Base-by-base conservation (phyloP, 257 asterid species). In the Scutellaria galericulata region DNA sequence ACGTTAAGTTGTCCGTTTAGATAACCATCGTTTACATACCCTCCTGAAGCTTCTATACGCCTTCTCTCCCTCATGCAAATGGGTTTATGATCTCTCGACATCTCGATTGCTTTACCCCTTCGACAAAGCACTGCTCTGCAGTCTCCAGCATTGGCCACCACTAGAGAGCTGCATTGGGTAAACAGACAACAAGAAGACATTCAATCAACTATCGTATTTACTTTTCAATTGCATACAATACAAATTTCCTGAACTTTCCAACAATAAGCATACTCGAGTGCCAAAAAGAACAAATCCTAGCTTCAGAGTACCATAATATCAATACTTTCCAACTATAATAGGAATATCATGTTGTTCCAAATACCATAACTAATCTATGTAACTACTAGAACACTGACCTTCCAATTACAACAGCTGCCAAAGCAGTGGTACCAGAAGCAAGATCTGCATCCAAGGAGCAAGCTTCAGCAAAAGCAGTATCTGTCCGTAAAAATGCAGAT, bases 381-480 rank as follows among this genome's bases (percentile, higher is more conserved):
- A 31, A 31, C 37, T 31, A 31, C 37, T 31, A 31, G 37, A 44
- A 41, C 20, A 40, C 86, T 68, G 64, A 95, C 98, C 99, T 91
- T 83, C 96, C 97, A 66, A 85, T 73, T 50, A 95, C 82, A 77
- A 95, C 74, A 79, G 97, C 96, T 31, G 95, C 90, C 87, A 95
- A 79, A 52, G 97, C 99, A 78, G 98, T 94, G 85, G 98, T 94
- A 64, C 98, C 98, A 71, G 98, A 94, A 74, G 98, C 97, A 82
- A 91, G 95, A 83, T 81, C 95, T 14, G 82, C 89, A 79, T 94
- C 87, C 80, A 74, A 75, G 45, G 87, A 64, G 84, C 98, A 94
- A 66, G 98, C 97, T 82, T 91, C 86, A 3, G 99, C 93, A 57
- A 95, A 88, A 78, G 98, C 97, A 64, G 85, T 81, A 79, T 95